Conservation (phyloP, 306 rosid genomes). For the Crataegus laevigata region DNA sequence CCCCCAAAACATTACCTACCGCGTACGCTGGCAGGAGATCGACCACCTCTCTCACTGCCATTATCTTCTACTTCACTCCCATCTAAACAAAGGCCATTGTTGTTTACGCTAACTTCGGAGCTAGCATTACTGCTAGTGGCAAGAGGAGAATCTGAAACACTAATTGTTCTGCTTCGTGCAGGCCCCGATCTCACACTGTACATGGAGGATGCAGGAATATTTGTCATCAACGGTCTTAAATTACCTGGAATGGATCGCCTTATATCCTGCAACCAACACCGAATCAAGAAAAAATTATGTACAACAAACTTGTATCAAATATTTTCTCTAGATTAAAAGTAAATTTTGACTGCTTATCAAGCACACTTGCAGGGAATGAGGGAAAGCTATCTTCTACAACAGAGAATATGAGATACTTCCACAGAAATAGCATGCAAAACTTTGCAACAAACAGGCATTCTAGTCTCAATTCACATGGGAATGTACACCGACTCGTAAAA, state of each 20-base stretch:
- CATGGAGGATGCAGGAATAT: constrained; percentile 95
- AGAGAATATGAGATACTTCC: not conserved
- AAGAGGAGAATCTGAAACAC: constrained; percentile 83
- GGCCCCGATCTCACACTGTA: constrained; percentile 89
- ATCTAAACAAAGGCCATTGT: constrained; percentile 74
- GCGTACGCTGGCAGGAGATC: constrained; percentile 61
- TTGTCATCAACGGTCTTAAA: constrained; percentile 88
- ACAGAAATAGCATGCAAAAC: not conserved
- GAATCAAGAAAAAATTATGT: not conserved
- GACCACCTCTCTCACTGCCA: constrained; percentile 65
- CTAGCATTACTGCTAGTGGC: constrained; percentile 95
- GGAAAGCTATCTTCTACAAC: not conserved
- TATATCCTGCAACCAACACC: constrained; percentile 58
- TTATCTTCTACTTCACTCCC: constrained; percentile 65
- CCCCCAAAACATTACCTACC: constrained; percentile 43
- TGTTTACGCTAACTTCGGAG: constrained; percentile 89
- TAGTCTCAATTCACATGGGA: not conserved
- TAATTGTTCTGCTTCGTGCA: constrained; percentile 68
- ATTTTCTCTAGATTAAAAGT: not conserved
- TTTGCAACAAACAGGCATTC: not conserved
- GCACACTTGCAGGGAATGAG: not conserved
- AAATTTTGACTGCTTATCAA: not conserved
- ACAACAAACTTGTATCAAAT: not conserved
- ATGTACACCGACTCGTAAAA: not conserved
- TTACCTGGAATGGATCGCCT: constrained; percentile 83